A percentile compares a stretch with the other conserved stretches of the same genome.
Evolutionary conservation across 2,329 filamentous ascomycete genomes (phyloP).

Genomic region (Dactylonectria macrodidyma): DNA sequence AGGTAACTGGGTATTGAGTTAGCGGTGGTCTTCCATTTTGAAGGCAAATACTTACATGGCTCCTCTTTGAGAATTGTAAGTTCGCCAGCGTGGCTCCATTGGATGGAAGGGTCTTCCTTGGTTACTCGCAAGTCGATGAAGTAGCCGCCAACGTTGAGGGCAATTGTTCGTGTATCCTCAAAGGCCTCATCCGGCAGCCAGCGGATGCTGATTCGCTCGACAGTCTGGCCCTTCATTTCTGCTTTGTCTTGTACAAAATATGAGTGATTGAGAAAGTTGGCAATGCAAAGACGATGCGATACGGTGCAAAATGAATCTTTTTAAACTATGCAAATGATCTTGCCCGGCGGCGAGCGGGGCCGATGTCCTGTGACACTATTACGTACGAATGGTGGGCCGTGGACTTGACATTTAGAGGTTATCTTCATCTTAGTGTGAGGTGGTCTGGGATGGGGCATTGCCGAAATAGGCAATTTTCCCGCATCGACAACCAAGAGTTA

Average conservation of each 20-base stretch:
- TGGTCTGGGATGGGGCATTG: neutral
- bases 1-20: constrained; percentile 34
- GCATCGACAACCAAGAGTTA: neutral
- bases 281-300: neutral
- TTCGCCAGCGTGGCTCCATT: constrained; percentile 45
- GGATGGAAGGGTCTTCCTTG: constrained; percentile 29
- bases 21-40: neutral
- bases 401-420: neutral
- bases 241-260: neutral
- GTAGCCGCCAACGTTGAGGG: constrained; percentile 45
- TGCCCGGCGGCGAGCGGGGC: constrained; percentile 23
- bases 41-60: constrained; percentile 29
- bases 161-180: constrained; percentile 43
- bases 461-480: neutral
- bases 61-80: constrained; percentile 33
- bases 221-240: constrained; percentile 33
- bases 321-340: neutral
- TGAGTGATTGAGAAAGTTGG: neutral
- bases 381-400: constrained; percentile 14
- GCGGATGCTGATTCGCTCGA: constrained; percentile 44
- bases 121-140: constrained; percentile 39
- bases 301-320: neutral
- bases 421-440: neutral
- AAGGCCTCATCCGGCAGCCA: constrained; percentile 42
- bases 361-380: constrained; percentile 7